phyloP scores from a whole-genome alignment of 805 yeast genomes.

The Ogataea pini region DNA sequence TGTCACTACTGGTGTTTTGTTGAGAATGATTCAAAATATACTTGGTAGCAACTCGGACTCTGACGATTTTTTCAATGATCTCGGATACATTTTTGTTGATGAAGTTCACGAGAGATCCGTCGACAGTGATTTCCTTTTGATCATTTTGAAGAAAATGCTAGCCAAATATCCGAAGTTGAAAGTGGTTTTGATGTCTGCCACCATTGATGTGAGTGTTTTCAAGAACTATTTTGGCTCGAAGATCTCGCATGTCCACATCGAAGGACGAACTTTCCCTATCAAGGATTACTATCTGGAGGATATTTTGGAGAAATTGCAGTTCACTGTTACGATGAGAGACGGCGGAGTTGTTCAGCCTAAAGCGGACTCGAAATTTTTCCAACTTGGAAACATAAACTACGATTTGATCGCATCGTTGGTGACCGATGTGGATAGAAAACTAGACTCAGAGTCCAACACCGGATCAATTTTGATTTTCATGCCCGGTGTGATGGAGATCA shows the following conservation, averaged over 20 bases:
- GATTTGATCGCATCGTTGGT: constrained; percentile 65
- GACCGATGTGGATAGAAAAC: constrained; percentile 48
- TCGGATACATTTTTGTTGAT: constrained; percentile 79
- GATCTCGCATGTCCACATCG: constrained; percentile 72
- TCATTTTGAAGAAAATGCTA: constrained; percentile 66
- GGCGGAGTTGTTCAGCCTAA: constrained; percentile 52
- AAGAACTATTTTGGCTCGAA: constrained; percentile 58
- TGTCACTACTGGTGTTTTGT: constrained; percentile 89
- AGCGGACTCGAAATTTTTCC: constrained; percentile 66
- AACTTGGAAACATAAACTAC: constrained; percentile 69
- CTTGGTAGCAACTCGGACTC: constrained; percentile 30
- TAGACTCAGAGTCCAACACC: constrained; percentile 40
- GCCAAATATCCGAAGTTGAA: constrained; percentile 54
- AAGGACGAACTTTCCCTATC: constrained; percentile 94
- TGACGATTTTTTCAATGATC: constrained; percentile 46
- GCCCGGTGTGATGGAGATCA: constrained; percentile 91
- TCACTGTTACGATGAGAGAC: constrained; percentile 42
- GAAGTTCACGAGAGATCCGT: constrained; percentile 97
- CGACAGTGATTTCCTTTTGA: constrained; percentile 83
- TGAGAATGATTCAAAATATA: constrained; percentile 74
- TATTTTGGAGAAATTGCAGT: constrained; percentile 58
- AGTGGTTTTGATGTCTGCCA: constrained; percentile 89
- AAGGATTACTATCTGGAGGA: constrained; percentile 72
- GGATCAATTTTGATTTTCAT: constrained; percentile 85
- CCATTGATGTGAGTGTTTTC: constrained; percentile 74